Evolutionary conservation across 2,329 filamentous ascomycete species (phyloP).

Genomic region (Fusarium sp.): DNA sequence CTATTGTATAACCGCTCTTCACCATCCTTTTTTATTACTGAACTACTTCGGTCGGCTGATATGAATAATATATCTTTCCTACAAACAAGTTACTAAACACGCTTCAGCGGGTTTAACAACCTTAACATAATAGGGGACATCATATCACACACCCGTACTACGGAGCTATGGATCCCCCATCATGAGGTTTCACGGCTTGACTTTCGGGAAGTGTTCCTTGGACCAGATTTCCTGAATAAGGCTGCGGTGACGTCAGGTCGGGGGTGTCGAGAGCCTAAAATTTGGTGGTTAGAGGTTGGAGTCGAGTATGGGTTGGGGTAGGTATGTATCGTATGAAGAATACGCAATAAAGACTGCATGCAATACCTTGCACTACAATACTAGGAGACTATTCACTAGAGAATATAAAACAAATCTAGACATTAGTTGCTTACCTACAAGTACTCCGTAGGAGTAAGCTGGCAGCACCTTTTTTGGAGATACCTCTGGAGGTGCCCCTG

Average conservation of each 20-base stretch:
- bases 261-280: conserved; percentile 12
- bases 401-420: neutral
- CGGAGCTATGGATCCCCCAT: neutral
- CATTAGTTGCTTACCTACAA: neutral
- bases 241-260: conserved; percentile 29
- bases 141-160: neutral
- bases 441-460: neutral
- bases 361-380: neutral
- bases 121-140: neutral
- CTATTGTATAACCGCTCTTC: too few relatives aligned
- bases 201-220: conserved; percentile 11
- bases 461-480: neutral
- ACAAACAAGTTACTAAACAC: too few relatives aligned
- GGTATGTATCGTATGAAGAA: neutral
- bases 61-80: too few relatives aligned
- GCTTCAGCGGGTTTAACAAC: too few relatives aligned
- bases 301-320: neutral
- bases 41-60: too few relatives aligned
- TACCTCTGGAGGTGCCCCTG: conserved; percentile 10
- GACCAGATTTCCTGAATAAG: conserved; percentile 1
- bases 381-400: too few relatives aligned
- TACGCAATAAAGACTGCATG: neutral
- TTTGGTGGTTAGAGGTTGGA: conserved; percentile 7
- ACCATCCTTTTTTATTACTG: too few relatives aligned
- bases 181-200: conserved; percentile 18